Conservation (phyloP, 176 grass and related monocot species). For the Puccinellia tenuiflora region DNA sequence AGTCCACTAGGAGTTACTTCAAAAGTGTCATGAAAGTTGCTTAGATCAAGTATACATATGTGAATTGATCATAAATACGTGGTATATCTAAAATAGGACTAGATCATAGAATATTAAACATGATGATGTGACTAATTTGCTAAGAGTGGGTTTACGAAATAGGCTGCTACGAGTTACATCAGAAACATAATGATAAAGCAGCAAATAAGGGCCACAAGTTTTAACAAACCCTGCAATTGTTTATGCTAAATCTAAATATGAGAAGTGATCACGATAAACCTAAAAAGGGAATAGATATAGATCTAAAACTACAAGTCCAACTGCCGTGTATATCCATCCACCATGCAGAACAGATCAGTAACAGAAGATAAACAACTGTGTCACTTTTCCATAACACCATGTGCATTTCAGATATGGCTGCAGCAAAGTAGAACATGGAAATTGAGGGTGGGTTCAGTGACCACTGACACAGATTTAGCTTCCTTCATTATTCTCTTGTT, state of each 20-base stretch:
- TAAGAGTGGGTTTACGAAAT: neutral
- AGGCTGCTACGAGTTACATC: neutral
- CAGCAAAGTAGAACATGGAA: conserved; percentile 16
- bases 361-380: neutral
- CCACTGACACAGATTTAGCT: neutral
- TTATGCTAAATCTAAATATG: neutral
- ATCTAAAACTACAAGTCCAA: neutral
- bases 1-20: neutral
- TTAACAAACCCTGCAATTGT: neutral
- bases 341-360: neutral
- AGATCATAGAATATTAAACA: neutral
- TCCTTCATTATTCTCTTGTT: neutral
- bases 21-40: neutral
- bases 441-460: neutral
- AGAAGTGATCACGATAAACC: neutral
- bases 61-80: neutral
- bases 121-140: neutral
- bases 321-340: neutral
- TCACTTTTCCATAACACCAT: neutral
- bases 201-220: neutral
- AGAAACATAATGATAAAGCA: neutral
- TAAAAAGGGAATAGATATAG: neutral
- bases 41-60: neutral
- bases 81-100: neutral
- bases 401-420: neutral